Conservation (phyloP, 139 green algal species). For the Tetradesmus lagerheimii region DNA sequence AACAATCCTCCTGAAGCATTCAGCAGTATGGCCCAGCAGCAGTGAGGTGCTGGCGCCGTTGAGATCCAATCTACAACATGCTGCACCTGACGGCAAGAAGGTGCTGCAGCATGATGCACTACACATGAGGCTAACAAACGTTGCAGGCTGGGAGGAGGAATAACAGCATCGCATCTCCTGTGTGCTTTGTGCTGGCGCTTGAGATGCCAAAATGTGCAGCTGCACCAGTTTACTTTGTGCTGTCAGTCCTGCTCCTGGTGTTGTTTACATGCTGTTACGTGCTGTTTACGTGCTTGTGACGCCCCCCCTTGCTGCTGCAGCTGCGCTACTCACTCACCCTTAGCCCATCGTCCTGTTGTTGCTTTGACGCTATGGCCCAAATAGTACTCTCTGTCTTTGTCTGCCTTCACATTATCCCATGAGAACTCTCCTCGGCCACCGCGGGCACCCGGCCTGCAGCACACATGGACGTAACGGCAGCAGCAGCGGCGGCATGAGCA, state of each 20-base stretch:
- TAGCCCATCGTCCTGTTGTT: slow-evolving; percentile 76
- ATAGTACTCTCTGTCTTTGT: slow-evolving; percentile 84
- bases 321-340: slow-evolving; percentile 48
- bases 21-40: no score
- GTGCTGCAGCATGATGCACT: no score
- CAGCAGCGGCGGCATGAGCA: neutral
- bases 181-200: no score
- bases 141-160: no score
- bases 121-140: no score
- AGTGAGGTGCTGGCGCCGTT: no score
- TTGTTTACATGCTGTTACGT: neutral
- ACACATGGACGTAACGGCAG: neutral
- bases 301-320: neutral
- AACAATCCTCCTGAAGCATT: no score
- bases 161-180: no score
- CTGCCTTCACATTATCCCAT: slow-evolving; percentile 79
- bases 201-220: no score
- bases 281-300: neutral
- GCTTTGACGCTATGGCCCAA: slow-evolving; percentile 85
- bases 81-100: no score
- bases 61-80: no score
- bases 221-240: no score
- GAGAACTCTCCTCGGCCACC: slow-evolving; percentile 76
- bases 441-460: slow-evolving; percentile 53
- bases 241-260: neutral